phyloP scores from a whole-genome alignment of 371 early-diverging fungal species.

The Syncephalastrum racemosum region DNA sequence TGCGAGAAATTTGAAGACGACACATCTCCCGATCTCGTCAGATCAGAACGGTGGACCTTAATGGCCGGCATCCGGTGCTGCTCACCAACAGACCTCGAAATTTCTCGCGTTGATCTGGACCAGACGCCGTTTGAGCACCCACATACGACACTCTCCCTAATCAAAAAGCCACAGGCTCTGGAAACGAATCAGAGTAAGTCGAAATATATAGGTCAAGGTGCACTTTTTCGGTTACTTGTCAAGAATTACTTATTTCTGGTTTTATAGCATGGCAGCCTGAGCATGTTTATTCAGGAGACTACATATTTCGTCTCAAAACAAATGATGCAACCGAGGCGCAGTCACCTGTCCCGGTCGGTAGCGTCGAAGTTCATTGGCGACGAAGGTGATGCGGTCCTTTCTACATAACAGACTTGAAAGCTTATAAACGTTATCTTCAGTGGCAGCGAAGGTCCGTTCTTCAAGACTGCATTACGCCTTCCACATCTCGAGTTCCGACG shows the following conservation, averaged over 20 bases:
- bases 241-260: not conserved
- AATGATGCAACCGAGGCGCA: constrained; percentile 36
- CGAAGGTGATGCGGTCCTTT: constrained; percentile 13
- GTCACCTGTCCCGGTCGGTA: constrained; percentile 33
- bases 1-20: constrained; percentile 2
- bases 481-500: constrained; percentile 36
- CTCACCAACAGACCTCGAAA: constrained; percentile 50
- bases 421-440: not conserved
- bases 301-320: constrained; percentile 34
- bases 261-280: constrained; percentile 40
- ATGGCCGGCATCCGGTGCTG: constrained; percentile 41
- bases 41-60: constrained; percentile 40
- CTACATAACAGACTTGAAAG: not conserved
- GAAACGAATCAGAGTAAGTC: too few relatives aligned
- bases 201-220: too few relatives aligned
- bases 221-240: too few relatives aligned
- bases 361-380: constrained; percentile 39
- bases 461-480: constrained; percentile 25
- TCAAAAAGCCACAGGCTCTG: not conserved
- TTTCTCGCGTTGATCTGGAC: constrained; percentile 34
- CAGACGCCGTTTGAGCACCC: constrained; percentile 25
- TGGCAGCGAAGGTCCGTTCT: constrained; percentile 17
- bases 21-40: constrained; percentile 27
- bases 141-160: constrained; percentile 20
- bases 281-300: constrained; percentile 41